phyloP scores from a whole-genome alignment of 495 filamentous ascomycete species.

The Physcia stellaris region DNA sequence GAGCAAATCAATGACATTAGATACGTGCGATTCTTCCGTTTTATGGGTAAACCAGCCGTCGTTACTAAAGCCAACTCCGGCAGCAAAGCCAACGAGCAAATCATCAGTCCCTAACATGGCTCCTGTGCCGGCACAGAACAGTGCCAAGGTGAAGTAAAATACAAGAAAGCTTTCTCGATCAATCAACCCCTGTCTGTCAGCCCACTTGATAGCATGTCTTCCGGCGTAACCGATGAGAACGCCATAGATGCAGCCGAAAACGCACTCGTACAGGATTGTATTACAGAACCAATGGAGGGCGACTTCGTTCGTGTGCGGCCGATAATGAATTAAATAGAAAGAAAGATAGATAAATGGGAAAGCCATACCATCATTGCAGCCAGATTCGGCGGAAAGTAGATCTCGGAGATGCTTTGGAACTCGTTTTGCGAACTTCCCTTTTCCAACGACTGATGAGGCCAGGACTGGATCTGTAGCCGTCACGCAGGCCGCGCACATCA shows the following conservation, averaged over 20 bases:
- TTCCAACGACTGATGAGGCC: constrained; percentile 95
- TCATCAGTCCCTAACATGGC: constrained; percentile 90
- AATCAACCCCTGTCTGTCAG: constrained; percentile 74
- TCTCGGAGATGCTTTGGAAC: constrained; percentile 96
- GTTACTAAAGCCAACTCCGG: constrained; percentile 94
- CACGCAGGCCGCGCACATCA: constrained; percentile 81
- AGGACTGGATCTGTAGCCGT: constrained; percentile 97
- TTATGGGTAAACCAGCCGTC: constrained; percentile 98
- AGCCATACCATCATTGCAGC: constrained; percentile 99
- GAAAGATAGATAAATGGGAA: constrained; percentile 96
- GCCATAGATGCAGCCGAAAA: constrained; percentile 84
- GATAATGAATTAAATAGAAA: constrained; percentile 74
- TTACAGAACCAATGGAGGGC: constrained; percentile 79
- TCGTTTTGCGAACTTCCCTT: constrained; percentile 95
- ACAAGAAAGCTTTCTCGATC: constrained; percentile 96
- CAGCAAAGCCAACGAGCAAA: constrained; percentile 88
- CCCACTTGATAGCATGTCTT: constrained; percentile 78
- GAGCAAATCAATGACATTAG: constrained; percentile 96
- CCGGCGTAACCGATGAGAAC: constrained; percentile 79
- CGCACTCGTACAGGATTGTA: constrained; percentile 90
- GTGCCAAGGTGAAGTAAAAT: constrained; percentile 94
- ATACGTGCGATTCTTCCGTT: constrained; percentile 96
- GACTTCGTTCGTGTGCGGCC: constrained; percentile 51
- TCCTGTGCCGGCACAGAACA: constrained; percentile 93
- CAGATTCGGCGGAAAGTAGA: constrained; percentile 88